Percentiles rank a stretch among this genome's conserved stretches.
Evolutionary conservation across 306 rosid genomes (phyloP).

Genomic region (Spatholobus suberectus): DNA sequence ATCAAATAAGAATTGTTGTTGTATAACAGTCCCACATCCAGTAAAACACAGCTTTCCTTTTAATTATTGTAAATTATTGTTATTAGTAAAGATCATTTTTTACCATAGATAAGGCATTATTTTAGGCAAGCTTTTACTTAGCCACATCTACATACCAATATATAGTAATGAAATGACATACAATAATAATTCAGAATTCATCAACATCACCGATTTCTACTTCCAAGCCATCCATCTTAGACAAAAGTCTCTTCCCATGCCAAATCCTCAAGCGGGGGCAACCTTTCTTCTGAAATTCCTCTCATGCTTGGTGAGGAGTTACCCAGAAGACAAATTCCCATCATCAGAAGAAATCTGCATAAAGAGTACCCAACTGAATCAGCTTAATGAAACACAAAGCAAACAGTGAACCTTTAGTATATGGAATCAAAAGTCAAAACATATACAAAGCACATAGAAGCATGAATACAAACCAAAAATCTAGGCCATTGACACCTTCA

Average conservation of each 20-base stretch:
- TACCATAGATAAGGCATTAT: too few species aligned
- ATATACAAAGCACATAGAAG: conserved; percentile 28
- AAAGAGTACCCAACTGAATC: conserved; percentile 17
- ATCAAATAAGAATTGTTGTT: too few species aligned
- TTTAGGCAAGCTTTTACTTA: too few species aligned
- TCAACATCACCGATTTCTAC: conserved; percentile 48
- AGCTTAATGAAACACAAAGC: conserved; percentile 26
- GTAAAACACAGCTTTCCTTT: too few species aligned
- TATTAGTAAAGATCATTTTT: too few species aligned
- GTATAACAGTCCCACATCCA: too few species aligned
- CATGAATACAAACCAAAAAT: conserved; percentile 65
- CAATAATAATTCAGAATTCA: too few species aligned
- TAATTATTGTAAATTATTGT: too few species aligned
- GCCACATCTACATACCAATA: too few species aligned
- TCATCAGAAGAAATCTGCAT: conserved; percentile 71
- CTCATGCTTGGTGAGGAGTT: conserved; percentile 88
- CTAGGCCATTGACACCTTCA: conserved; percentile 81
- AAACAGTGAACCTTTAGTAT: conserved; percentile 15
- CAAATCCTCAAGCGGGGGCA: conserved; percentile 63
- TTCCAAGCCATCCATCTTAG: conserved; percentile 91
- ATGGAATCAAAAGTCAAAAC: conserved; percentile 21
- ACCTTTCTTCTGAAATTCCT: conserved; percentile 72
- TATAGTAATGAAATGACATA: too few species aligned
- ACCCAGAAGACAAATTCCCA: conserved; percentile 74
- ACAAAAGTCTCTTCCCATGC: conserved; percentile 84